A percentile compares a stretch with the other conserved stretches of the same genome.
Evolutionary conservation across 2,329 filamentous ascomycete genomes (phyloP).

Genomic region (Colletotrichum lini): DNA sequence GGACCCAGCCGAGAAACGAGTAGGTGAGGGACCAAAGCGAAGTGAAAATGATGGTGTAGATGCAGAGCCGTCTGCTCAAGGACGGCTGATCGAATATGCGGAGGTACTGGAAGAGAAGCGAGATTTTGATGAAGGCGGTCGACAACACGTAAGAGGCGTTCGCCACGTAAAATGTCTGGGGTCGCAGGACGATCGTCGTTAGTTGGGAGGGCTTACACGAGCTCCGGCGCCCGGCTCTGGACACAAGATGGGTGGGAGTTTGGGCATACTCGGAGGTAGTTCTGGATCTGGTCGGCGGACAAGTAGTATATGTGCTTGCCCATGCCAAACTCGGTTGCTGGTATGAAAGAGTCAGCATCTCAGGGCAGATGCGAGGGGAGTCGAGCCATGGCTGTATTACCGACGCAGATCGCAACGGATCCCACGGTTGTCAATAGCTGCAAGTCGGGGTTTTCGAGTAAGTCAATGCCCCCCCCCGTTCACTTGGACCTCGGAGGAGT

Average conservation of each 20-base stretch:
- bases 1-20: constrained; percentile 49
- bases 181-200: neutral
- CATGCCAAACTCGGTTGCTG: constrained; percentile 47
- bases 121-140: constrained; percentile 55
- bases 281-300: constrained; percentile 27
- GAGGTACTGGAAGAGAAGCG: constrained; percentile 55
- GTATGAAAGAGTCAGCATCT: neutral
- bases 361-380: no score
- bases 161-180: constrained; percentile 52
- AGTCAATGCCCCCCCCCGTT: neutral
- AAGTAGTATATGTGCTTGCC: constrained; percentile 46
- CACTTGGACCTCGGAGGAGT: constrained; percentile 21
- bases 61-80: constrained; percentile 45
- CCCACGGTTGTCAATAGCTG: constrained; percentile 25
- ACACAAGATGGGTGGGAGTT: neutral
- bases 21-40: constrained; percentile 47
- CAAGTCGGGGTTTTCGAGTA: neutral
- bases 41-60: constrained; percentile 28
- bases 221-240: neutral
- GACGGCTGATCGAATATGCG: constrained; percentile 51
- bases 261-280: constrained; percentile 46
- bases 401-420: constrained; percentile 23
- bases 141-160: constrained; percentile 52
- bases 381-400: neutral
- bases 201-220: neutral